Conservation (phyloP, 257 asterid genomes). For the Nicotiana obtusifolia region DNA sequence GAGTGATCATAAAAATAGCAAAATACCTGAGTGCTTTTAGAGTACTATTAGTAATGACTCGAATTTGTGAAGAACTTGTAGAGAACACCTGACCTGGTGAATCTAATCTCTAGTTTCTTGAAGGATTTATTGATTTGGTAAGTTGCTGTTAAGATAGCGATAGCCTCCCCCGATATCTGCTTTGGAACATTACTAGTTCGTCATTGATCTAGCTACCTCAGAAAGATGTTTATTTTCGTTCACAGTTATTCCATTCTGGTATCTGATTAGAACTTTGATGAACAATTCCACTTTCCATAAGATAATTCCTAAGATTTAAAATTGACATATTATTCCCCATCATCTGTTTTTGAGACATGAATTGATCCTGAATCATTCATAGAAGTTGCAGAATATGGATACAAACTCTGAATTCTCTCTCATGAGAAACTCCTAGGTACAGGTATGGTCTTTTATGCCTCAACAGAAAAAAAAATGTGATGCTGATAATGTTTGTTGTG, state of each 20-base stretch:
- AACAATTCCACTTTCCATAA: neutral
- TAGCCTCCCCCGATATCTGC: neutral
- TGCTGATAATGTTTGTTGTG: neutral
- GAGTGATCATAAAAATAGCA: neutral
- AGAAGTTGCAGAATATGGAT: neutral
- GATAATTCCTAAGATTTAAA: neutral
- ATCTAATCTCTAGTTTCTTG: neutral
- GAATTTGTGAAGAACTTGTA: neutral
- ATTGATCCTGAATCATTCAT: neutral
- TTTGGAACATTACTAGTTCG: slow-evolving; percentile 1
- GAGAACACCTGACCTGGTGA: neutral
- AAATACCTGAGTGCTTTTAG: neutral
- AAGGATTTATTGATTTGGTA: neutral
- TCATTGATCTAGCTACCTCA: neutral
- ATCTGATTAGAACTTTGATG: slow-evolving; percentile 3
- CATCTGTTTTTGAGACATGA: neutral
- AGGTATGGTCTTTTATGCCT: neutral
- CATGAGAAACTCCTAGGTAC: neutral
- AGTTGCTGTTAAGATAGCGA: neutral
- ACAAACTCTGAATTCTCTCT: neutral
- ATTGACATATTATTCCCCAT: neutral
- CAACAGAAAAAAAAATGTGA: neutral
- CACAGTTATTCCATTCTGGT: neutral
- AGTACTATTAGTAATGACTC: neutral
- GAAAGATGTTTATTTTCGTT: neutral